Evolutionary conservation across 2,329 filamentous ascomycete species (phyloP), one percentile per base, ranked within the genome.

Genomic region (Penicillium sp.): DNA sequence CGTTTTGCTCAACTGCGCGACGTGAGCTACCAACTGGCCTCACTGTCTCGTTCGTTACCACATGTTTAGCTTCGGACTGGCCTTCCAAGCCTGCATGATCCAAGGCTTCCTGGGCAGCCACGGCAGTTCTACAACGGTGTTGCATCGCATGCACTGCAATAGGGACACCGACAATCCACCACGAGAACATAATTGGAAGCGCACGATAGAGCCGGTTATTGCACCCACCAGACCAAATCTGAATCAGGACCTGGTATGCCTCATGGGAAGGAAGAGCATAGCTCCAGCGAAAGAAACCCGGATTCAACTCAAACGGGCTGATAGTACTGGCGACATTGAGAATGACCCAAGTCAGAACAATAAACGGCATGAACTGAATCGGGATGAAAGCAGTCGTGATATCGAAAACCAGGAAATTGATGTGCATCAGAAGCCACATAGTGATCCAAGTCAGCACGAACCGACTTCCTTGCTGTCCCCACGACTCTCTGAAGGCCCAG

Each of bases 171-270:
- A 53, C 49, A 23, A 74, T 23, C 68, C 73, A 75, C 73, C 72
- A 77, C 0, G 70, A 62, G 52, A 79, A 77, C 49, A 79, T 55
- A 21, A 78, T 69, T 0, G 76, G 74, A 27, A 79, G 65, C 1
- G 75, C 68, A 27, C 70, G 70, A 27, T 70, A 66, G 6, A 78
- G 68, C 38, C 67, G 61, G n/a, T 72, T 71, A 49, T 75, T 68
- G 50, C 73, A 77, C 1, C 75, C 75, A 5, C 70, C 60, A 1
- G 71, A 73, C 76, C 76, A 79, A 33, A 79, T 74, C 36, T 78
- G 68, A 0, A 76, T 57, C 16, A 79, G 63, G 2, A 74, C 59
- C 48, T 75, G 67, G 52, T 76, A 79, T 1, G 72, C 65, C 29
- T 73, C 70, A 55, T 78, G 70, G 0, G 75, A 71, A 0, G 77